Evolutionary conservation across 495 filamentous ascomycete genomes (phyloP).

Genomic region (Aspergillus affinis): DNA sequence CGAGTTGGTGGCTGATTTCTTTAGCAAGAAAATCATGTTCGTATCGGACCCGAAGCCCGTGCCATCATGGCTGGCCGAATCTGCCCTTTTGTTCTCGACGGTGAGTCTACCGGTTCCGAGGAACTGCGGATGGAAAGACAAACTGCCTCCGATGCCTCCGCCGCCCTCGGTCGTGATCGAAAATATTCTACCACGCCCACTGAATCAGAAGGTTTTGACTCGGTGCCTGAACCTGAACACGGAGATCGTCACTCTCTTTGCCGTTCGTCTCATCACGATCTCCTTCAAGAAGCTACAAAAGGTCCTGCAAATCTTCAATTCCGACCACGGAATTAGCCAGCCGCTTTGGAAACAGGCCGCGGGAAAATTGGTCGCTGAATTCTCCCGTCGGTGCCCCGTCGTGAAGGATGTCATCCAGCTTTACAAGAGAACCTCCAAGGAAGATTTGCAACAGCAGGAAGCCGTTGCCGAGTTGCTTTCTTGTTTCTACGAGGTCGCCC

Average conservation of each 20-base stretch:
- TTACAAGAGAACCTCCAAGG: conserved; percentile 62
- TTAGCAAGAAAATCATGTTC: conserved; percentile 74
- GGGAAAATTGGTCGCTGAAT: conserved; percentile 65
- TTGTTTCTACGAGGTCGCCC: conserved; percentile 78
- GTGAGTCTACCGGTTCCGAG: conserved; percentile 71
- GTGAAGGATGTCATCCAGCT: conserved; percentile 72
- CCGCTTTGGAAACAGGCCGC: conserved; percentile 65
- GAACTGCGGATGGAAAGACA: conserved; percentile 63
- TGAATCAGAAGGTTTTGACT: conserved; percentile 72
- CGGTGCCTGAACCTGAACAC: conserved; percentile 74
- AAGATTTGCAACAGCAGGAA: conserved; percentile 75
- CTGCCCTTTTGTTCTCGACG: conserved; percentile 76
- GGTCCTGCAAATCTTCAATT: conserved; percentile 45
- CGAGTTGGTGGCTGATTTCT: conserved; percentile 83
- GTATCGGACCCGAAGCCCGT: conserved; percentile 87
- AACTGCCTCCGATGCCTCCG: conserved; percentile 59
- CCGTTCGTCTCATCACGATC: conserved; percentile 70
- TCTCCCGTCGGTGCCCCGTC: conserved; percentile 73
- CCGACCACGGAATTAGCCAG: conserved; percentile 38
- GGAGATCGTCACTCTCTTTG: conserved; percentile 77
- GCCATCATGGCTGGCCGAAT: conserved; percentile 91
- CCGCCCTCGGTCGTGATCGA: conserved; percentile 75
- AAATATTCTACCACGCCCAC: conserved; percentile 80
- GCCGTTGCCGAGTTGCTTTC: conserved; percentile 70
- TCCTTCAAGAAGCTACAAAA: conserved; percentile 74